Evolutionary conservation across 345 rosid species (phyloP), one percentile per base, ranked within the genome.

Genomic region (Mallotus nudiflorus): DNA sequence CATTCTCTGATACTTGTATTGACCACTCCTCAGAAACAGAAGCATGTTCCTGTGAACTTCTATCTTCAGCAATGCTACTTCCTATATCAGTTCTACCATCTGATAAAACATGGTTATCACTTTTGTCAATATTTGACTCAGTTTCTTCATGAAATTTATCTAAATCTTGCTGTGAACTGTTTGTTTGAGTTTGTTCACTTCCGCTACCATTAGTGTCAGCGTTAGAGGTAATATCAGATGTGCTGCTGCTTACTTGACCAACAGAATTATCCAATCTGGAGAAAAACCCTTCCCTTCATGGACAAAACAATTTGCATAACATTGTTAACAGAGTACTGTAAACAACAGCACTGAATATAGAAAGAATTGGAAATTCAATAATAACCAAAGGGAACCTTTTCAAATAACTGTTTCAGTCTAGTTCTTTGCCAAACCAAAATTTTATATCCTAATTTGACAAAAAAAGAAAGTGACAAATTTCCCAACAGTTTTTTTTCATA

Each of bases 241-340:
- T 79, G 80, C 75, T 78, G 77, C 85, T 84, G 88, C 89, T 81
- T 31, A 65, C 81, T 73, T 83, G 85, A 64, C 83, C 76, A 70
- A 81, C 81, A 77, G 89, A 85, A 51, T 69, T 81, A 69, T 89
- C 97, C 75, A 83, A 75, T 84, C 87, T 90, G 76, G 91, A 88
- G 80, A 89, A 75, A 82, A 91, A 85, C 68, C 86, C 97, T 73
- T 86, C 97, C 94, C 98, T 94, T 83, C 50, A 62, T 73, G 27
- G 33, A 75, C 19, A 45, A 71, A 60, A 69, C 33, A 31, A 67
- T 69, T 62, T 29, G 33, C 35, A 51, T n/a, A 49, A 60, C 25
- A 48, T 75, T 59, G 70, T 40, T 35, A 56, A 39, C 52, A 54
- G 64, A 44, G n/a, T 40, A 24, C 11, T 66, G 18, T 14, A 55